These are phyloP conservation scores for Monotropa hypopitys DNA, from an alignment of 179 eudicot species.

Conservation along the genomic window DNA sequence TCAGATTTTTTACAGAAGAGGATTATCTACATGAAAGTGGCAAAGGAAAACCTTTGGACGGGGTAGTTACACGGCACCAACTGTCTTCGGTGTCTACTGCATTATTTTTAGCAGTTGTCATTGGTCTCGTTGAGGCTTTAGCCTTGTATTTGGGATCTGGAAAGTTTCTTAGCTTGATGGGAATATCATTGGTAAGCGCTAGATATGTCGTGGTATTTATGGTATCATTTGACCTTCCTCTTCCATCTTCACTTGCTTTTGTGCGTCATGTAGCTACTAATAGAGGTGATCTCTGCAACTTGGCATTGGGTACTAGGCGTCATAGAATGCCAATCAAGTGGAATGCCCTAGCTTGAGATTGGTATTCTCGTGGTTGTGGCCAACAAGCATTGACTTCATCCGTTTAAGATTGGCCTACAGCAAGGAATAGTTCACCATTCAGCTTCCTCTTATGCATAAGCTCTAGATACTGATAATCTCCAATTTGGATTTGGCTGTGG, in stretches of 20 bases:
- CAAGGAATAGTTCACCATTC: not conserved
- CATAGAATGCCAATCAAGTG: not conserved
- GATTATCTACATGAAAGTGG: constrained; percentile 11
- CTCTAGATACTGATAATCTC: not conserved
- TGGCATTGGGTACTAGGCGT: not conserved
- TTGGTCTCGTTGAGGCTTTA: constrained; percentile 55
- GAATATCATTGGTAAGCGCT: constrained; percentile 50
- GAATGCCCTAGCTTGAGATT: constrained; percentile 1
- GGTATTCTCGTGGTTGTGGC: not conserved
- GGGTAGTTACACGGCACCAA: constrained; percentile 36
- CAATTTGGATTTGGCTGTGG: not conserved
- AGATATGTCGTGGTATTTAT: not conserved
- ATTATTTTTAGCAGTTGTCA: constrained; percentile 58
- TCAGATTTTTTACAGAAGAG: constrained; percentile 11
- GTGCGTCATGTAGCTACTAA: not conserved
- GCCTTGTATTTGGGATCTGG: constrained; percentile 79
- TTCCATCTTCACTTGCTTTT: not conserved
- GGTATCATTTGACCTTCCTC: not conserved
- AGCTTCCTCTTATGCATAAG: not conserved
- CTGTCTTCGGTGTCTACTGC: constrained; percentile 81
- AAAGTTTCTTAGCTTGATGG: constrained; percentile 70
- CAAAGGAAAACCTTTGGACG: constrained; percentile 23
- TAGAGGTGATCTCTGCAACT: not conserved
- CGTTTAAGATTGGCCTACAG: not conserved
- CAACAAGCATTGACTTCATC: not conserved